Evolutionary conservation across 2,329 filamentous ascomycete species (phyloP).

Genomic region (Epichloe elymi): DNA sequence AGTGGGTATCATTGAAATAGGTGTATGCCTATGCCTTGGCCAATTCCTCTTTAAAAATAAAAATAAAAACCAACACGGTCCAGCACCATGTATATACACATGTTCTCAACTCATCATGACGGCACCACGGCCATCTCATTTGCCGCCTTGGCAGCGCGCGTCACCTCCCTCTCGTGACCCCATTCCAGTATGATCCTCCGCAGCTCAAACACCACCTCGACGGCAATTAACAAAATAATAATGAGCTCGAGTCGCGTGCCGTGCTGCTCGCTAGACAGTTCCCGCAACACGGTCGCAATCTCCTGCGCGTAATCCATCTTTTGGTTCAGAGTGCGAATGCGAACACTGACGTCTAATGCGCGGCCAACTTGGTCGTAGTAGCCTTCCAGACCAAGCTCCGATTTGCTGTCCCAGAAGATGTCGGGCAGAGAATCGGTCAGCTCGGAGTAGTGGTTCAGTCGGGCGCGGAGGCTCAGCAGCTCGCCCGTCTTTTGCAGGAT

Average conservation of each 20-base stretch:
- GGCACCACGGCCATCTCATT: no score
- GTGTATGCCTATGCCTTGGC: background rate
- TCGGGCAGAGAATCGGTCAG: conserved; percentile 90
- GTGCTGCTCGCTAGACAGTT: conserved; percentile 83
- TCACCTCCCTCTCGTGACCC: conserved; percentile 21
- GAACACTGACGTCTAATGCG: conserved; percentile 78
- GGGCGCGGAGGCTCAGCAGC: conserved; percentile 74
- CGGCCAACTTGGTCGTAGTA: conserved; percentile 92
- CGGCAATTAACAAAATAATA: conserved; percentile 84
- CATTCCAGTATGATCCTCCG: conserved; percentile 57
- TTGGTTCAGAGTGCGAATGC: conserved; percentile 85
- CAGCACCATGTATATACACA: background rate
- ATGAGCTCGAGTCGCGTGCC: conserved; percentile 84
- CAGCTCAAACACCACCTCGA: conserved; percentile 84
- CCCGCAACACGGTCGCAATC: conserved; percentile 77
- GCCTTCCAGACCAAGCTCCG: conserved; percentile 79
- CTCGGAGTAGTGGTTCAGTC: conserved; percentile 93
- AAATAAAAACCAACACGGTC: background rate
- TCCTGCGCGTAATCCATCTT: conserved; percentile 98
- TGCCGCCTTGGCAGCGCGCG: conserved; percentile 5
- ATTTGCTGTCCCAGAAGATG: conserved; percentile 87
- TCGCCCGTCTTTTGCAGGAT: conserved; percentile 91
- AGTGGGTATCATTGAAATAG: background rate
- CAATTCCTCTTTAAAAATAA: background rate
- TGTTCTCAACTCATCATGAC: conserved; percentile 4